A percentile compares a stretch with the other conserved stretches of the same genome.
These are phyloP conservation scores for Zymoseptoria tritici DNA, from an alignment of 2,329 filamentous ascomycete species.

Conservation along the genomic window DNA sequence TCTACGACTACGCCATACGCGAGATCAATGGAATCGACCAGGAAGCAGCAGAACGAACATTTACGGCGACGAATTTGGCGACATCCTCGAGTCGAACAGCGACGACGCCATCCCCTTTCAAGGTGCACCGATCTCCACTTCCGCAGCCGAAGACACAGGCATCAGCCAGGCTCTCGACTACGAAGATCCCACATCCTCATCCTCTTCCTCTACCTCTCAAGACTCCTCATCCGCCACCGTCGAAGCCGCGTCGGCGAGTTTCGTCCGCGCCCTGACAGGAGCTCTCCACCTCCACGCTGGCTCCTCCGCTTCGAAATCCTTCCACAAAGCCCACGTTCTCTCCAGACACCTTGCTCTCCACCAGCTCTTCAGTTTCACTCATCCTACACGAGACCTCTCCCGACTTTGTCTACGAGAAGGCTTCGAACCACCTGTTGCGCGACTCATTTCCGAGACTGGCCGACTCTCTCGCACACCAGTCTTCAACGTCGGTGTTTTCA, in stretches of 20 bases:
- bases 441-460: slow-evolving; percentile 85
- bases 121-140: slow-evolving; percentile 10
- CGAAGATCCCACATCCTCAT: not conserved
- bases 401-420: slow-evolving; percentile 80
- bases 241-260: slow-evolving; percentile 60
- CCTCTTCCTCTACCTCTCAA: not conserved
- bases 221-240: slow-evolving; percentile 34
- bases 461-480: slow-evolving; percentile 77
- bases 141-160: not conserved
- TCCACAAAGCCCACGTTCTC: slow-evolving; percentile 78
- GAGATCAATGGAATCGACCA: slow-evolving; percentile 45
- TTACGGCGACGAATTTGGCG: slow-evolving; percentile 78
- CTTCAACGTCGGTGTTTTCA: slow-evolving; percentile 89
- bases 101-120: slow-evolving; percentile 17
- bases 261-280: slow-evolving; percentile 77
- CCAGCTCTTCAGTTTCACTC: slow-evolving; percentile 72
- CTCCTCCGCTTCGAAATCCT: slow-evolving; percentile 66
- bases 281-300: slow-evolving; percentile 81
- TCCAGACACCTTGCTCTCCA: slow-evolving; percentile 44
- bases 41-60: slow-evolving; percentile 65
- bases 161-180: not conserved
- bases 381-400: slow-evolving; percentile 75
- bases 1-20: slow-evolving; percentile 22
- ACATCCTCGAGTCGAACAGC: slow-evolving; percentile 35
- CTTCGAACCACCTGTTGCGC: slow-evolving; percentile 79